phyloP scores from a whole-genome alignment of 2,329 filamentous ascomycete genomes.

The Colletotrichum caudatum region DNA sequence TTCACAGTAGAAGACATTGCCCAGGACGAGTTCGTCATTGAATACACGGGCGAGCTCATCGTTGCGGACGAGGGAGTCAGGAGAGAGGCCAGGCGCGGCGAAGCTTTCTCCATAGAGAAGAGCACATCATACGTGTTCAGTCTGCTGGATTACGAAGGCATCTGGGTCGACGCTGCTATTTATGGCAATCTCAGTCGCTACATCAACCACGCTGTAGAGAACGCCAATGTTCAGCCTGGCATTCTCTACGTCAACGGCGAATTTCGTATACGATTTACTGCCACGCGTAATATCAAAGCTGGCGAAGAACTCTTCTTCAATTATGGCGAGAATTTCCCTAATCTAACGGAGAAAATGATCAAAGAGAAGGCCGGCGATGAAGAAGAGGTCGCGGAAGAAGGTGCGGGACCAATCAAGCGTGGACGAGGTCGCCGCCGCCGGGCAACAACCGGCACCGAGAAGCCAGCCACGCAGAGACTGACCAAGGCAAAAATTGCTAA shows the following conservation, averaged over 20 bases:
- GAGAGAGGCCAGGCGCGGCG: constrained; percentile 70
- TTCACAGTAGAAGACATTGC: constrained; percentile 77
- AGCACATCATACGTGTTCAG: constrained; percentile 75
- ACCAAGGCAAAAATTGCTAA: constrained; percentile 37
- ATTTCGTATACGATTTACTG: constrained; percentile 80
- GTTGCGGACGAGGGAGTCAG: constrained; percentile 76
- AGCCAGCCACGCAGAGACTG: constrained; percentile 21
- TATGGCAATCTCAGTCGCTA: constrained; percentile 86
- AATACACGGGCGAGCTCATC: constrained; percentile 85
- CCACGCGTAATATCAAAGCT: constrained; percentile 72
- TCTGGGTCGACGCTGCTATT: constrained; percentile 79
- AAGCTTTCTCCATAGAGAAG: constrained; percentile 71
- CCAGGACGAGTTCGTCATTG: constrained; percentile 79
- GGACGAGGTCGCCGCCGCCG: constrained; percentile 28
- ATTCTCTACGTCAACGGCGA: constrained; percentile 81
- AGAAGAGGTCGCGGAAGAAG: constrained; percentile 35
- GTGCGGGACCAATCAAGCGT: constrained; percentile 17
- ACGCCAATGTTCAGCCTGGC: constrained; percentile 69
- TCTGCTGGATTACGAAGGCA: constrained; percentile 69
- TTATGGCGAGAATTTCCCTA: constrained; percentile 78
- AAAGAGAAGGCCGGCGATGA: constrained; percentile 55
- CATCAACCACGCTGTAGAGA: constrained; percentile 79
- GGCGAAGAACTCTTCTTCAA: constrained; percentile 87
- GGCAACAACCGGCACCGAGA: constrained; percentile 14
- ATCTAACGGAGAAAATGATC: constrained; percentile 66